Evolutionary conservation across 768 basidiomycete genomes (phyloP), one percentile per base, ranked within the genome.

Genomic region (Roridomyces roridus): DNA sequence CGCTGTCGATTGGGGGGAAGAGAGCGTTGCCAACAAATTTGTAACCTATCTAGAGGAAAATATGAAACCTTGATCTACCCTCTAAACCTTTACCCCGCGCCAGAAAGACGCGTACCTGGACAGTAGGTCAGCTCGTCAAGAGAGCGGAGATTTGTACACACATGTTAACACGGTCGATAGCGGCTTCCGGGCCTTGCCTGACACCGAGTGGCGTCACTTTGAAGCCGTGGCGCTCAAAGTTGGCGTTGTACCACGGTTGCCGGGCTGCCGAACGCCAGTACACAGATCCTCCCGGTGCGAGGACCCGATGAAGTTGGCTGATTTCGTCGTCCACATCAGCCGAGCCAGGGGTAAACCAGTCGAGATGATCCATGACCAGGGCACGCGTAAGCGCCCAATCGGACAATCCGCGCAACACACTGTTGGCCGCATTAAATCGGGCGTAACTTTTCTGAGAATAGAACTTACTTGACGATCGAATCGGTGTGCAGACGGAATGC

Each of bases 131-230:
- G 29, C 5, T n/a, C 47, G 37, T 28, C 28, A 39, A 26, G n/a
- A n/a, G 44, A 40, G 35, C 15, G 6, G 40, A 7, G 34, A 14
- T 8, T 18, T 6, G 20, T 7, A 69, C 83, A 49, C 63, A 86
- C 88, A 90, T 89, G 65, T 89, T 89, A 28, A 89, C 88, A 55
- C 83, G 73, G 69, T 90, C 88, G 47, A 91, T 78, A 4, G 85
- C 81, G 6, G 61, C 68, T 8, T 73, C 68, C 0, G 74, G 65
- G 2, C 84, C 82, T 60, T 79, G 72, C 50, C 89, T 74, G 54
- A 86, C 75, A 18, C 78, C 79, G 14, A 89, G 71, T 9, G 82
- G 72, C 24, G 74, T 67, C 20, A 88, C 81, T 6, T 70, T 68
- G 71, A 88, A 89, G 0, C 85, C 86, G 5, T 74, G 73, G 34